These are phyloP conservation scores for Diospyros kaki DNA, from an alignment of 148 eudicot species.

Conservation along the genomic window DNA sequence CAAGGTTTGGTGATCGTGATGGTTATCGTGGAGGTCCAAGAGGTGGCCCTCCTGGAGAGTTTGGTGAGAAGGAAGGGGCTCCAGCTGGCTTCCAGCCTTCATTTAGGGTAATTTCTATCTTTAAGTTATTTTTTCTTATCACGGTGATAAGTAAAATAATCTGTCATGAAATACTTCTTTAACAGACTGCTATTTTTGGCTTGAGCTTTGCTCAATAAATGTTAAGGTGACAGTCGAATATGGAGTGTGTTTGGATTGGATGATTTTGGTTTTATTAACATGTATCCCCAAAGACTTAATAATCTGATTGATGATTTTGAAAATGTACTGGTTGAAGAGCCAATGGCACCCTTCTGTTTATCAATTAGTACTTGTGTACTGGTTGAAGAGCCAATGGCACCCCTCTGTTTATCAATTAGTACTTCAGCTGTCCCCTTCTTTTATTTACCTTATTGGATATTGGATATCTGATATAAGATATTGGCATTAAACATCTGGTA, in stretches of 20 bases:
- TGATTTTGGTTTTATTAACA: not conserved
- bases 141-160: too few relatives aligned
- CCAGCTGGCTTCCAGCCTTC: conserved; percentile 85
- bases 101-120: conserved; percentile 46
- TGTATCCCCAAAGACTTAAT: not conserved
- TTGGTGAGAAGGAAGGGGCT: conserved; percentile 85
- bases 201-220: not conserved
- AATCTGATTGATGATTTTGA: not conserved
- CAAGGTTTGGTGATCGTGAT: conserved; percentile 82
- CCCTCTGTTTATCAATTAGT: too few relatives aligned
- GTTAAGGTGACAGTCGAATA: not conserved
- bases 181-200: not conserved
- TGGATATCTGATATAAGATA: too few relatives aligned
- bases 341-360: too few relatives aligned
- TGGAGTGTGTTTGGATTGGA: not conserved
- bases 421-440: too few relatives aligned
- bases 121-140: not conserved
- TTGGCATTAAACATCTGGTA: too few relatives aligned
- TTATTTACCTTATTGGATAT: too few relatives aligned
- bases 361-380: too few relatives aligned
- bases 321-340: too few relatives aligned
- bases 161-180: not conserved
- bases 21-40: conserved; percentile 86
- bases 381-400: too few relatives aligned
- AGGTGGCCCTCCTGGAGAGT: conserved; percentile 75